These are phyloP conservation scores for Arthroderma sp. DNA, from an alignment of 2,329 filamentous ascomycete species.

Conservation along the genomic window DNA sequence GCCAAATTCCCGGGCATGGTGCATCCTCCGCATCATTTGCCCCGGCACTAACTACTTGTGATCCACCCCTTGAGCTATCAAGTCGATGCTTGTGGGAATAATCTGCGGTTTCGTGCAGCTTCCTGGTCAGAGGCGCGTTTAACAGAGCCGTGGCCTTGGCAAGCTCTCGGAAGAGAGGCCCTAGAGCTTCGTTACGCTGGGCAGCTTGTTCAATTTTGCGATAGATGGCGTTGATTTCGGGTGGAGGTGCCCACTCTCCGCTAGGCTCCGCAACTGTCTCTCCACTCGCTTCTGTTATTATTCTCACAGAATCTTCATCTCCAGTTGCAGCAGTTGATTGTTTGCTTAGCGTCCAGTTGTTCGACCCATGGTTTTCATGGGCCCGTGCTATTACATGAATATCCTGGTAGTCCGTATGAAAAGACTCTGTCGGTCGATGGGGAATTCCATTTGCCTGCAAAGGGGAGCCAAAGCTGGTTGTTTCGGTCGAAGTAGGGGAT, in stretches of 20 bases:
- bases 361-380: not conserved
- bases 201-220: conserved; percentile 19
- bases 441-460: too few species aligned
- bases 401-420: too few species aligned
- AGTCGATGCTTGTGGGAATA: too few species aligned
- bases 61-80: too few species aligned
- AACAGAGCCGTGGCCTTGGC: conserved; percentile 8
- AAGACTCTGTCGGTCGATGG: too few species aligned
- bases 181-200: conserved; percentile 17
- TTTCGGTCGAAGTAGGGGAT: too few species aligned
- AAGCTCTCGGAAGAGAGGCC: conserved; percentile 19
- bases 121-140: not conserved
- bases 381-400: too few species aligned
- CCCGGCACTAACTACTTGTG: too few species aligned
- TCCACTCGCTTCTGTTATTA: not conserved
- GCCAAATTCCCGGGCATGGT: too few species aligned
- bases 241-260: conserved; percentile 5
- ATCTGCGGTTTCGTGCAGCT: too few species aligned
- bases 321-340: not conserved
- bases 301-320: conserved; percentile 1
- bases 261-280: not conserved
- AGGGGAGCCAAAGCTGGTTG: too few species aligned
- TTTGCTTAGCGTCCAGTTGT: not conserved
- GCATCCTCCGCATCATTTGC: too few species aligned
- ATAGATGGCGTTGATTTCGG: conserved; percentile 18